These are phyloP conservation scores for Dioscorea cayenensis DNA, from an alignment of 116 monocot species.

Conservation along the genomic window DNA sequence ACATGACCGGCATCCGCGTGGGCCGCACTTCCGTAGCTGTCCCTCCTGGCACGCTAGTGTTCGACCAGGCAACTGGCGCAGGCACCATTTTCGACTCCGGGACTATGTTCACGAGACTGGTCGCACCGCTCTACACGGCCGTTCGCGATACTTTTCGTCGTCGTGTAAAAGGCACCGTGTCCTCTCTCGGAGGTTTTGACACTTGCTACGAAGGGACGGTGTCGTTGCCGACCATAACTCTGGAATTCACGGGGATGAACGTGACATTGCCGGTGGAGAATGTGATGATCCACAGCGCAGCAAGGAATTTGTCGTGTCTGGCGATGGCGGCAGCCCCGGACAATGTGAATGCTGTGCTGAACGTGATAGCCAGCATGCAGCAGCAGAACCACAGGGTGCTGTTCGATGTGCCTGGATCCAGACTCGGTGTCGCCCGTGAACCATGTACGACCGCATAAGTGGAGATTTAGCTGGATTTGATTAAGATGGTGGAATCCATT, in stretches of 20 bases:
- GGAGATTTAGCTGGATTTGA: too few relatives aligned
- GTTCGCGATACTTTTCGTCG: conserved; percentile 51
- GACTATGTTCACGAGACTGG: conserved; percentile 60
- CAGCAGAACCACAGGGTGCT: conserved; percentile 89
- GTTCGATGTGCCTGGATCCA: conserved; percentile 49
- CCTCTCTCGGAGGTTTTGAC: conserved; percentile 63
- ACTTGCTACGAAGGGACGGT: conserved; percentile 53
- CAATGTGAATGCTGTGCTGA: conserved; percentile 82
- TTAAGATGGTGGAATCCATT: too few relatives aligned
- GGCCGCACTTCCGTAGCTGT: conserved; percentile 31
- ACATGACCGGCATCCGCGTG: conserved; percentile 37
- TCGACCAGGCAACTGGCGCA: conserved; percentile 46
- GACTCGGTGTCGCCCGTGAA: conserved; percentile 80
- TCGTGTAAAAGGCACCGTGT: conserved; percentile 21
- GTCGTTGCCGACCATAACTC: conserved; percentile 45
- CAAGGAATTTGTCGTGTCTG: conserved; percentile 53
- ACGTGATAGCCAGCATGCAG: conserved; percentile 92
- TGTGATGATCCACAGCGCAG: conserved; percentile 72
- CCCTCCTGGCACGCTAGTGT: conserved; percentile 28
- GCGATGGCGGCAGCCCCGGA: conserved; percentile 86
- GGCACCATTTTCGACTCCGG: conserved; percentile 63
- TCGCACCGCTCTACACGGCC: conserved; percentile 44
- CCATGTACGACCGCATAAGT: conserved; percentile 27
- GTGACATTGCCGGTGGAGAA: conserved; percentile 75
- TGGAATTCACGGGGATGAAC: conserved; percentile 61